These are phyloP conservation scores for Monosporascus sp. DNA, from an alignment of 2,329 filamentous ascomycete genomes.

Conservation along the genomic window DNA sequence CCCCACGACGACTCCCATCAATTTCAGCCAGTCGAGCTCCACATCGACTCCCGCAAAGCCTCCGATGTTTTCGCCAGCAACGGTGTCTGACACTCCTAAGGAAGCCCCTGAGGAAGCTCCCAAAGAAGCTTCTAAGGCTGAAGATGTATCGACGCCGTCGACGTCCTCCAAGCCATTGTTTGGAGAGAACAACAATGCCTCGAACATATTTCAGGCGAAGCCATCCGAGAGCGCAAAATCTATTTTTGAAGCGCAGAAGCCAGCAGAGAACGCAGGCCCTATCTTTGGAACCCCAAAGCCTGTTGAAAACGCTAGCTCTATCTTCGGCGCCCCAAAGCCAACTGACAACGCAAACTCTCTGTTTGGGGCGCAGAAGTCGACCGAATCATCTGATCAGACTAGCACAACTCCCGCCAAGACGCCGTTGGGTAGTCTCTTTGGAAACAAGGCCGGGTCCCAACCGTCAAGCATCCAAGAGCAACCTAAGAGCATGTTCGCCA, in stretches of 20 bases:
- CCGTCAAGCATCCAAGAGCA: conserved; percentile 7
- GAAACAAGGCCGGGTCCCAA: conserved; percentile 7
- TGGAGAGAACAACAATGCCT: conserved; percentile 10
- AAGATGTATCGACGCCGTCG: conserved; percentile 25
- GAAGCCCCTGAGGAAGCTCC: conserved; percentile 8
- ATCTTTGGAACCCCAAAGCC: conserved; percentile 6
- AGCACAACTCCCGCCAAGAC: conserved; percentile 6
- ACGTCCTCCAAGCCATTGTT: conserved; percentile 15
- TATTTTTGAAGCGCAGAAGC: conserved; percentile 12
- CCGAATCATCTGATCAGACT: conserved; percentile 12
- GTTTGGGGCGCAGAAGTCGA: conserved; percentile 8
- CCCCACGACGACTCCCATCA: conserved; percentile 25
- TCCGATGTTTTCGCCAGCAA: conserved; percentile 7
- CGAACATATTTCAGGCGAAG: conserved; percentile 15
- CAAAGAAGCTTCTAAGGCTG: conserved; percentile 26
- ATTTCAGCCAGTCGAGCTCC: conserved; percentile 15
- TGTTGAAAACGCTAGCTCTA: conserved; percentile 12
- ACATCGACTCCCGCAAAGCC: background rate
- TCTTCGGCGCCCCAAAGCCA: conserved; percentile 16
- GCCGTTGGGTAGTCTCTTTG: conserved; percentile 9
- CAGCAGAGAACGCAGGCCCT: background rate
- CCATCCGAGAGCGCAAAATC: conserved; percentile 11
- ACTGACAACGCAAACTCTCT: conserved; percentile 14
- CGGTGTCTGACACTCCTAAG: conserved; percentile 6
- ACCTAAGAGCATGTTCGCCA: conserved; percentile 8